A percentile compares a stretch with the other conserved stretches of the same genome.
Evolutionary conservation across 108 stramenopile genomes (phyloP).

Genomic region (Epithemia pelagica): DNA sequence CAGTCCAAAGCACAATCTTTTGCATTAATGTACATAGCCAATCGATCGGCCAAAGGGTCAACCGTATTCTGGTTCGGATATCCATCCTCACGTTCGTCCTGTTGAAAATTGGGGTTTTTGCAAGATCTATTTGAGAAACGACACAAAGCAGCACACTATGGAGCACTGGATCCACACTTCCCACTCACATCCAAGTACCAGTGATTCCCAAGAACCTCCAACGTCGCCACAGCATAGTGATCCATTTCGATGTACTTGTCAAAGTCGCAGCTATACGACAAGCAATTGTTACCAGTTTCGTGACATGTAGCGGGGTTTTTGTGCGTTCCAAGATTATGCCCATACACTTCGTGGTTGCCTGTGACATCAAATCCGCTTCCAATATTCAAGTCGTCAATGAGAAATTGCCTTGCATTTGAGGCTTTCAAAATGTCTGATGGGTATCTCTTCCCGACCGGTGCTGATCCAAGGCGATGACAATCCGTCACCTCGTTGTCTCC

Average conservation of each 20-base stretch:
- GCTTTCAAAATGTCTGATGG: constrained; percentile 8
- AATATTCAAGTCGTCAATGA: neutral
- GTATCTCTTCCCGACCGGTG: neutral
- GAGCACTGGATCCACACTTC: too few relatives aligned
- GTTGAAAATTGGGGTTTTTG: too few relatives aligned
- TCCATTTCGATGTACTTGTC: constrained; percentile 11
- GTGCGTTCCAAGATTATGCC: neutral
- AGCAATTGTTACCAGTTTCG: constrained; percentile 1
- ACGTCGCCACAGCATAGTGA: constrained; percentile 5
- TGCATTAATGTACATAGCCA: constrained; percentile 7
- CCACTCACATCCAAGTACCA: constrained; percentile 5
- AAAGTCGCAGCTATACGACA: constrained; percentile 4
- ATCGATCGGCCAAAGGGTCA: constrained; percentile 8
- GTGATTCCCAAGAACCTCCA: constrained; percentile 6
- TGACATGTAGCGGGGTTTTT: neutral
- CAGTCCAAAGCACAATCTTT: constrained; percentile 10
- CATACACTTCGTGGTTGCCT: neutral
- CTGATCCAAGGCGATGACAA: neutral
- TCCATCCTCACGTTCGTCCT: neutral
- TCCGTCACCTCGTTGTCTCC: constrained; percentile 8
- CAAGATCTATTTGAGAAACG: too few relatives aligned
- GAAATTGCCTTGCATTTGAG: neutral
- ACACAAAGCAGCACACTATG: too few relatives aligned
- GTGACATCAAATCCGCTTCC: neutral
- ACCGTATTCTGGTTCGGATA: constrained; percentile 2